Conservation (phyloP, 106 monocot species). For the Acanthochlamys bracteata region DNA sequence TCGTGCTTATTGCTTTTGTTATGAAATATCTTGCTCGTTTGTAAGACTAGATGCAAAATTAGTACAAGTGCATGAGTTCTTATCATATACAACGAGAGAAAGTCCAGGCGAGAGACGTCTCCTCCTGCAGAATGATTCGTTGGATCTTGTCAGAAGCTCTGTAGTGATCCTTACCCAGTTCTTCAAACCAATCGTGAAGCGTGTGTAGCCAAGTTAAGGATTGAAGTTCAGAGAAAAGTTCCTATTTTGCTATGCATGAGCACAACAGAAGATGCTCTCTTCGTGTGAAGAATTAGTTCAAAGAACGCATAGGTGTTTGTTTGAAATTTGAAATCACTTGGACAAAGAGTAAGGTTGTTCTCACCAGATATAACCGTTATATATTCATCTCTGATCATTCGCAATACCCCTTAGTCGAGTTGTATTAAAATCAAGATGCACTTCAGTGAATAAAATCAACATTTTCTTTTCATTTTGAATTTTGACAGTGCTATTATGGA, state of each 20-base stretch:
- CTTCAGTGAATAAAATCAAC: neutral
- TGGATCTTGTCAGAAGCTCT: constrained; percentile 40
- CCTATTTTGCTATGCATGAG: no score
- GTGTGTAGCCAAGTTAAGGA: constrained; percentile 10
- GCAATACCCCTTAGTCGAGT: constrained; percentile 32
- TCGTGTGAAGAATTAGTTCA: neutral
- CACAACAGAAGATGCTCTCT: no score
- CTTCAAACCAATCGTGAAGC: constrained; percentile 72
- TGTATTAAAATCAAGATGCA: constrained; percentile 62
- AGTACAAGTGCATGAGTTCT: neutral
- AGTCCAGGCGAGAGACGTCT: neutral
- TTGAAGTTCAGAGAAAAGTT: neutral
- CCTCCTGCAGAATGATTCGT: constrained; percentile 60
- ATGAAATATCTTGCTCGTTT: neutral
- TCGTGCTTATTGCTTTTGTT: neutral
- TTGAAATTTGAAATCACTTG: neutral
- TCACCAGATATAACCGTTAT: constrained; percentile 77
- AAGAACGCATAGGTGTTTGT: no score
- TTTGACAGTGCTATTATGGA: neutral
- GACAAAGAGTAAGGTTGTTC: neutral
- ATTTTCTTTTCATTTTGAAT: neutral
- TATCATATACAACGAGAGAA: neutral
- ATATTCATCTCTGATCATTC: constrained; percentile 82
- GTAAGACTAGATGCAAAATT: neutral
- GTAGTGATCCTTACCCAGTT: constrained; percentile 76